Base-by-base conservation (phyloP, 2,329 filamentous ascomycete genomes). In the Penicillium sp. region DNA sequence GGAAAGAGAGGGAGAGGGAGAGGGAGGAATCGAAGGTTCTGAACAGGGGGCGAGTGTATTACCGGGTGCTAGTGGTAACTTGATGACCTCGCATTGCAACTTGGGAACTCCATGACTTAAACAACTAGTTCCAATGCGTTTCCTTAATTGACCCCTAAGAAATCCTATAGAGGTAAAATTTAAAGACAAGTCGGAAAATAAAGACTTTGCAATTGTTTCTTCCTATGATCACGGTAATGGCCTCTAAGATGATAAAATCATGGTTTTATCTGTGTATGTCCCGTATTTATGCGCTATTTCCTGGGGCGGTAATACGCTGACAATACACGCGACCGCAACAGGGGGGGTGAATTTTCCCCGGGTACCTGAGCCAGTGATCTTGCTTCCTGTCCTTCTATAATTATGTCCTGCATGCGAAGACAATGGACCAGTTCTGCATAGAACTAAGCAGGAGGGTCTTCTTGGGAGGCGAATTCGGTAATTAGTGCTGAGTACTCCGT, bases 1-100 rank as follows among this genome's bases (percentile, higher is more conserved):
- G 29, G 53, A 42, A 55, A 23, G 25, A 44, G 23, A 45, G 45
- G 49, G 49, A 58, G 56, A 55, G 45, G 29, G 54, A 58, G 50
- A 47, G 46, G 54, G n/a, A 18, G 41, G 54, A 60, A 43, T 53
- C 54, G 51, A 56, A 56, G 55, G 43, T 52, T 52, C 50, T 52
- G 49, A 52, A 54, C 55, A 57, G 55, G 55, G 55, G 55, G 55
- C 35, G 51, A 23, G 41, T 45, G 40, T 56, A 52, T 45, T 52
- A 55, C 53, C 53, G 27, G 27, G 26, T 44, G 42, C 49, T 56
- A 52, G 49, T 56, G 43, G 50, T 52, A 52, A 37, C 23, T 35
- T 46, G 26, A 52, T 52, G 50, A 52, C 50, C 45, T 52, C 50
- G 50, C 50, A 42, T 37, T 31, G 40, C 41, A 31, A 27, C 25